Conservation (phyloP, 208 protist species). For the Trypanosoma congolense region DNA sequence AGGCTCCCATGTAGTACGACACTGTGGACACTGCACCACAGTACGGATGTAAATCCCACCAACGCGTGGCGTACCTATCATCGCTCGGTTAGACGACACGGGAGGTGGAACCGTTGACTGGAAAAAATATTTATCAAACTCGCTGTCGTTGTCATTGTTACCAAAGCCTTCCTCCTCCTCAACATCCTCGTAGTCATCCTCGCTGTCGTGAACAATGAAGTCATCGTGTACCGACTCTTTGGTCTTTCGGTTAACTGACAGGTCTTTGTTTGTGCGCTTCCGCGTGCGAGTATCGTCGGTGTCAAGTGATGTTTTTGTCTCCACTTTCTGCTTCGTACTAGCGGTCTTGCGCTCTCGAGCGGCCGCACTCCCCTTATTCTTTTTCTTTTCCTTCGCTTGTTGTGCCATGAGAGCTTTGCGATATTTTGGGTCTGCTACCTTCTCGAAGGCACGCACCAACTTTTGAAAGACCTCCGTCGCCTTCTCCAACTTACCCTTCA, state of each 20-base stretch:
- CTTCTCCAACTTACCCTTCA: conserved; percentile 52
- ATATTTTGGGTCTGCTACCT: conserved; percentile 55
- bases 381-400: conserved; percentile 7
- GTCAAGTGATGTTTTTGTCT: conserved; percentile 8
- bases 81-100: conserved; percentile 70
- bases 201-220: conserved; percentile 17
- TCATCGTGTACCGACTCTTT: conserved; percentile 12
- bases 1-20: conserved; percentile 61
- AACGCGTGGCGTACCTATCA: conserved; percentile 48
- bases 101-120: conserved; percentile 7
- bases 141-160: neutral
- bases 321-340: conserved; percentile 1
- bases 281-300: no score
- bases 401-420: conserved; percentile 29
- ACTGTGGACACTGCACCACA: conserved; percentile 67
- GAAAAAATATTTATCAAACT: conserved; percentile 16
- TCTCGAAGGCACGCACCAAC: conserved; percentile 78
- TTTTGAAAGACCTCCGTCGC: conserved; percentile 81
- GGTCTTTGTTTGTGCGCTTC: no score
- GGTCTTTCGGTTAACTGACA: no score
- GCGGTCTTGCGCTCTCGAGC: neutral
- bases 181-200: conserved; percentile 9
- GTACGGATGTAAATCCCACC: conserved; percentile 49
- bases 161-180: conserved; percentile 2
- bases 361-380: conserved; percentile 1